Evolutionary conservation across 495 filamentous ascomycete genomes (phyloP).

Genomic region (Xylaria curta): DNA sequence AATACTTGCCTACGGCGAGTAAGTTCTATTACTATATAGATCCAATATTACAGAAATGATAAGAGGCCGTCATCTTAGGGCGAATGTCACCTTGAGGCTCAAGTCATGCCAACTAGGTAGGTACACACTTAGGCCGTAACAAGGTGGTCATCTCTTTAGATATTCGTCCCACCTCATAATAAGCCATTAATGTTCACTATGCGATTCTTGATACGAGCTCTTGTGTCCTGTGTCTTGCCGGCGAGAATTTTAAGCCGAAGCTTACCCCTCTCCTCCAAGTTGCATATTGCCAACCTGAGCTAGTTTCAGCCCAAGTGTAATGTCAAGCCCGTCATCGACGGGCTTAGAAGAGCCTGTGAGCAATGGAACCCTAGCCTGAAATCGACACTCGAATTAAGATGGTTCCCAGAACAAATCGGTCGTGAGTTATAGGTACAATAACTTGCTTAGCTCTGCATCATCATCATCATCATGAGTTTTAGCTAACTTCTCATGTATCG

Average conservation of each 20-base stretch:
- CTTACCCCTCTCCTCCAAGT: neutral
- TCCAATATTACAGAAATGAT: neutral
- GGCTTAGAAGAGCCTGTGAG: neutral
- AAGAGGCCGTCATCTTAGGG: neutral
- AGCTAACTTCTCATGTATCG: neutral
- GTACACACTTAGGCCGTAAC: too few relatives aligned
- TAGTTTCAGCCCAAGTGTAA: neutral
- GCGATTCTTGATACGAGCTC: neutral
- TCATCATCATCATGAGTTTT: neutral
- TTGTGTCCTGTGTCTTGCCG: neutral
- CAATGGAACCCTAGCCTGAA: neutral
- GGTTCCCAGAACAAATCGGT: too few relatives aligned
- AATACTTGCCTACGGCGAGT: neutral
- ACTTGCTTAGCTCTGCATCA: neutral
- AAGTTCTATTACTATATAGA: neutral
- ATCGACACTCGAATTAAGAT: neutral
- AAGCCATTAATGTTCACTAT: too few relatives aligned
- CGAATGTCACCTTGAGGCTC: too few relatives aligned
- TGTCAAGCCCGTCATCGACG: neutral
- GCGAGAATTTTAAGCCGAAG: conserved; percentile 5
- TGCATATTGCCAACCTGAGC: neutral
- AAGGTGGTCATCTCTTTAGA: too few relatives aligned
- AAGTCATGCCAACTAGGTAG: too few relatives aligned
- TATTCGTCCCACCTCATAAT: too few relatives aligned
- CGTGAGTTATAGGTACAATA: neutral